A percentile compares a stretch with the other conserved stretches of the same genome.
Conservation (phyloP, 2,329 filamentous ascomycete genomes). For the Orbilia brochopaga region DNA sequence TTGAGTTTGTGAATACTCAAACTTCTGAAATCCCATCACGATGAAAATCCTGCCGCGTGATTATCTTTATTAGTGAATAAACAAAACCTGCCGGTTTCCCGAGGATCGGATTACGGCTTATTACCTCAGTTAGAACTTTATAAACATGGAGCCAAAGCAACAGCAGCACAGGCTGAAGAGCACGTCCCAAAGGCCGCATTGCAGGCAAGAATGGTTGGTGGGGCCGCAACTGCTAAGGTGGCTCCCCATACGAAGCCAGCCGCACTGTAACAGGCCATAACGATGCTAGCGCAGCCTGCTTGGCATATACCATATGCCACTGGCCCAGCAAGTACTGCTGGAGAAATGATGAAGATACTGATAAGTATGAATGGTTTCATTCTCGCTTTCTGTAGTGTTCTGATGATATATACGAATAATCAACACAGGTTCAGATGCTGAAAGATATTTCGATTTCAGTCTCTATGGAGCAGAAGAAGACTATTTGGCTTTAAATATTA, state of each 20-base stretch:
- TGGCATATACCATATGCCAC: conserved; percentile 61
- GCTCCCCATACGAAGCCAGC: conserved; percentile 60
- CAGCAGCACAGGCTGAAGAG: conserved; percentile 60
- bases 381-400: not conserved
- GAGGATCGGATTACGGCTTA: no score
- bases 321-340: conserved; percentile 55
- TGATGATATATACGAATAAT: no score
- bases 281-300: conserved; percentile 60
- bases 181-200: conserved; percentile 61
- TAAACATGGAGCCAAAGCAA: conserved; percentile 56
- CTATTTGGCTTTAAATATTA: no score
- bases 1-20: no score
- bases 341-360: conserved; percentile 15
- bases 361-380: conserved; percentile 16
- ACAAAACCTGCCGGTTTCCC: no score
- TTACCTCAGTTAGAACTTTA: conserved; percentile 10
- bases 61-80: no score
- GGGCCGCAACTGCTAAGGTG: conserved; percentile 58
- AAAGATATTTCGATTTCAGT: no score
- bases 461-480: no score
- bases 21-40: no score
- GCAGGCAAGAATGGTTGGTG: conserved; percentile 60
- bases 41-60: no score
- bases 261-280: conserved; percentile 61
- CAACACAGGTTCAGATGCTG: no score